Percentiles rank a stretch among this genome's conserved stretches.
phyloP scores from a whole-genome alignment of 2,329 filamentous ascomycete genomes.

The Pseudogymnoascus sp. region DNA sequence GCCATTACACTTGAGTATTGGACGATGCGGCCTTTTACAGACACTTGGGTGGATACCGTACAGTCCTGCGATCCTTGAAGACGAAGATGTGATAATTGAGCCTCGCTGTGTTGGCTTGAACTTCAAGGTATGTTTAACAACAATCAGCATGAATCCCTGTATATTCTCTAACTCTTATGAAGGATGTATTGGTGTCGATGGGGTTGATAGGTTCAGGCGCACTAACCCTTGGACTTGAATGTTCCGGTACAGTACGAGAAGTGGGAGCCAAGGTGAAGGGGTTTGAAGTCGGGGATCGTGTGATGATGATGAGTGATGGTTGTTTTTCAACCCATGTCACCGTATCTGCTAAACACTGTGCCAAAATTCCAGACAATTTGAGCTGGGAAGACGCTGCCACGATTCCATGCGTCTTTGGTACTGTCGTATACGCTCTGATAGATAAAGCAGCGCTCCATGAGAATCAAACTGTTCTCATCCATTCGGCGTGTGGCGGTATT shows the following conservation, averaged over 20 bases:
- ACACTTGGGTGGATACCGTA: slow-evolving; percentile 16
- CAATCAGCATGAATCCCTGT: background rate
- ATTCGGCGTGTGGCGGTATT: slow-evolving; percentile 22
- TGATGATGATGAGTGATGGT: slow-evolving; percentile 12
- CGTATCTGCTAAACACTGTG: slow-evolving; percentile 3
- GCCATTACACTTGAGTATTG: slow-evolving; percentile 13
- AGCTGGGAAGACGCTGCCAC: slow-evolving; percentile 34
- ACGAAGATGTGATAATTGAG: slow-evolving; percentile 14
- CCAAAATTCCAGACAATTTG: slow-evolving; percentile 32
- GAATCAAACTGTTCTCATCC: slow-evolving; percentile 22
- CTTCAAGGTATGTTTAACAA: slow-evolving; percentile 18
- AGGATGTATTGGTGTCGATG: slow-evolving; percentile 14
- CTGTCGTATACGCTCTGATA: background rate
- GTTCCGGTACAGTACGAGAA: slow-evolving; percentile 16
- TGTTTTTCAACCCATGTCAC: slow-evolving; percentile 12
- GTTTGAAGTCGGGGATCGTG: slow-evolving; percentile 22
- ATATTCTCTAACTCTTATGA: background rate
- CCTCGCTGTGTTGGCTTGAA: slow-evolving; percentile 14
- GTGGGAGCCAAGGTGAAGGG: slow-evolving; percentile 22
- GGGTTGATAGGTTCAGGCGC: slow-evolving; percentile 26
- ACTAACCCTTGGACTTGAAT: slow-evolving; percentile 21
- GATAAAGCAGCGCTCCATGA: background rate
- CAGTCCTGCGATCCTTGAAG: background rate
- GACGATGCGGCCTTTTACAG: slow-evolving; percentile 13
- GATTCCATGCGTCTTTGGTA: slow-evolving; percentile 33